These are phyloP conservation scores for Globisporangium ultimum DNA, from an alignment of 352 stramenopile species.

Conservation along the genomic window DNA sequence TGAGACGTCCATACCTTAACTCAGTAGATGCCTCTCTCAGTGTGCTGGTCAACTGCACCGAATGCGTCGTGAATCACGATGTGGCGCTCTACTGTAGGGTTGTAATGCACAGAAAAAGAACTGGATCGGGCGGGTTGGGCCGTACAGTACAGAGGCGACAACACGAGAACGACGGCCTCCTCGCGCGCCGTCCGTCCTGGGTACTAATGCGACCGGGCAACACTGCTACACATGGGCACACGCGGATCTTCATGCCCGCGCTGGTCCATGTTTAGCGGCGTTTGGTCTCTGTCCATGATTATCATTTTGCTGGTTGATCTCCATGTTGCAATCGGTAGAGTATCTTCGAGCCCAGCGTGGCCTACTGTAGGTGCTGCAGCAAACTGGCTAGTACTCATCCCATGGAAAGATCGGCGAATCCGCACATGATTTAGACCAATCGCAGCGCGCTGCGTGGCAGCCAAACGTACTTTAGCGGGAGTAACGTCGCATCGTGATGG, in stretches of 20 bases:
- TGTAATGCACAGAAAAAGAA: not conserved
- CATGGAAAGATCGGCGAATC: not conserved
- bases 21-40: not conserved
- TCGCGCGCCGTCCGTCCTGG: too few species aligned
- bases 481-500: constrained; percentile 6
- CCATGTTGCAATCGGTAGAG: too few species aligned
- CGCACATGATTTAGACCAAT: constrained; percentile 23
- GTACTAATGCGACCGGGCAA: too few species aligned
- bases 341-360: too few species aligned
- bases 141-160: not conserved
- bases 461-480: constrained; percentile 24
- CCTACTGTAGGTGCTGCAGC: not conserved
- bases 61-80: not conserved
- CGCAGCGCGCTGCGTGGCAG: constrained; percentile 24
- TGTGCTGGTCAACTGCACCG: not conserved
- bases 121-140: not conserved
- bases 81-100: not conserved
- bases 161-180: not conserved
- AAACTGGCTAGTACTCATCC: not conserved
- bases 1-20: not conserved
- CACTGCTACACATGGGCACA: too few species aligned
- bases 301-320: too few species aligned
- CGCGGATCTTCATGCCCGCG: too few species aligned
- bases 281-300: too few species aligned
- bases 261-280: too few species aligned